These are phyloP conservation scores for Ophiosphaerella korrae DNA, from an alignment of 2,329 filamentous ascomycete genomes.

Conservation along the genomic window DNA sequence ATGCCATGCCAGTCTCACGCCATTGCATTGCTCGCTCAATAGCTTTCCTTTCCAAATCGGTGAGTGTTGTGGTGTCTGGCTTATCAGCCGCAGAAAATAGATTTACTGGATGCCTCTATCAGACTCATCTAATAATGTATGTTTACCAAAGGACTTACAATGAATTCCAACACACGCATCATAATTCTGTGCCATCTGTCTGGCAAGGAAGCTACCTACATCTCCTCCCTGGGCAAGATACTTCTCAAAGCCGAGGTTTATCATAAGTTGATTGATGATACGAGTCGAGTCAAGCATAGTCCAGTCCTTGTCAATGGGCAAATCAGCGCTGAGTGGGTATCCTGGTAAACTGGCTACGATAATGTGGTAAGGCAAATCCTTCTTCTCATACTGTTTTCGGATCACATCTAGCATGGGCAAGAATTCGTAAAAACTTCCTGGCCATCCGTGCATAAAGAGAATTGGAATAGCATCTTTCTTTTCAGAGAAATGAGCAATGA, in stretches of 20 bases:
- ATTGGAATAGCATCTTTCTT: constrained; percentile 59
- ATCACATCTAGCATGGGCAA: constrained; percentile 57
- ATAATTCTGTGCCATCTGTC: constrained; percentile 48
- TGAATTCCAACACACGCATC: constrained; percentile 55
- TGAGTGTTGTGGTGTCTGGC: constrained; percentile 25
- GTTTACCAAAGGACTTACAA: constrained; percentile 16
- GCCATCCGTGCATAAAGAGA: constrained; percentile 63
- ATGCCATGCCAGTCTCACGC: constrained; percentile 53
- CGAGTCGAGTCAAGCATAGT: constrained; percentile 46
- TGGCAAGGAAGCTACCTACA: constrained; percentile 54
- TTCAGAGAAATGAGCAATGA: constrained; percentile 61
- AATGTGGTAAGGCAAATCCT: constrained; percentile 62
- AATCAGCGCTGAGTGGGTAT: constrained; percentile 57
- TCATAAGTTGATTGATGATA: constrained; percentile 61
- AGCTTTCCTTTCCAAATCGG: constrained; percentile 20
- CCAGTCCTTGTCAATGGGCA: constrained; percentile 55
- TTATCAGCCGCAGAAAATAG: constrained; percentile 15
- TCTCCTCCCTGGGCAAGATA: constrained; percentile 66
- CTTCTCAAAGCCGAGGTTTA: constrained; percentile 59
- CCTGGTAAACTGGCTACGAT: constrained; percentile 63
- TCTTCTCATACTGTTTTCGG: constrained; percentile 54
- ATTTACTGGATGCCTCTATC: constrained; percentile 28
- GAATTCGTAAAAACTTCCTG: constrained; percentile 62
- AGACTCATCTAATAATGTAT: neutral
- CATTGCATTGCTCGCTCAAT: constrained; percentile 38